Base-by-base conservation (phyloP, 768 basidiomycete species). In the Russula compacta region DNA sequence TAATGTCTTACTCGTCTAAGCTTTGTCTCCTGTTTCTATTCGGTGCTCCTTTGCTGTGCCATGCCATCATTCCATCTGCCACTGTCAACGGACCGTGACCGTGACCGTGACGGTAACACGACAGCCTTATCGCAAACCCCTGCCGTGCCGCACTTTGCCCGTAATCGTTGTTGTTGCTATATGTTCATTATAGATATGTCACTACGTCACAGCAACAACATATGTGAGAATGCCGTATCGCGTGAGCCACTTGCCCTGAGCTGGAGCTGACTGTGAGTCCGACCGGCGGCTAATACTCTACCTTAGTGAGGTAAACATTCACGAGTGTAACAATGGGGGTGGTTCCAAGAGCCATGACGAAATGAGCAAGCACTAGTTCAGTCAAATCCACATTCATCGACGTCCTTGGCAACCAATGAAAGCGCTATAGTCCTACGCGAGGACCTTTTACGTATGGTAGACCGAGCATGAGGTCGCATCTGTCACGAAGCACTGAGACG, bases 101-200 rank as follows among this genome's bases (percentile, higher is more conserved):
- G 44, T 56, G 43, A 58, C 57, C 21, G 35, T 42, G 48, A 46
- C 35, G 24, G 60, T 61, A 56, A 61, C 50, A 46, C 29, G 49
- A 43, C 60, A 56, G 19, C 43, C 38, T 46, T n/a, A 14, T 50
- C 56, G 38, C 47, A 42, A 40, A 48, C 48, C 33, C 32, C 32
- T 42, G 10, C 15, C 10, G 48, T 29, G 36, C 50, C 50, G 40
- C 49, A 24, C 39, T 58, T 33, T 35, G 15, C 19, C 48, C 57
- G 39, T n/a, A 33, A 6, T 29, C 1, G 24, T 29, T 2, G 3
- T 29, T 29, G 24, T 29, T 32, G 17, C 17, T 52, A 15, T 39
- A 14, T 38, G 8, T 39, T 33, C 9, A 50, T n/a, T 10, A 19
- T 51, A 35, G 49, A 29, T 38, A 42, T 17, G n/a, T 39, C 15